These are phyloP conservation scores for Arthrocladium fulminans DNA, from an alignment of 2,329 filamentous ascomycete genomes.

Conservation along the genomic window DNA sequence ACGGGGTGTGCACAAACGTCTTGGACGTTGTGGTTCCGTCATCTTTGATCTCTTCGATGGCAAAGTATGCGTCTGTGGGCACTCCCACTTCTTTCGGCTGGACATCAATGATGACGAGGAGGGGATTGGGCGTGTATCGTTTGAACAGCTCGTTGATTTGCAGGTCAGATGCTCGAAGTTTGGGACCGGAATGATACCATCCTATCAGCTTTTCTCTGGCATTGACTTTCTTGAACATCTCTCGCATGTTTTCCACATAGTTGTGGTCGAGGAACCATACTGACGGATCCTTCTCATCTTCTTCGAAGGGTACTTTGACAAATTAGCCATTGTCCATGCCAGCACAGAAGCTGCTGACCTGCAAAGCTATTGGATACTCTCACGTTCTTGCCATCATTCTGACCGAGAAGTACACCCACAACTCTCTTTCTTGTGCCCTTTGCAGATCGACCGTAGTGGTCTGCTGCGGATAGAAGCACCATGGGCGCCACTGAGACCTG, in stretches of 20 bases:
- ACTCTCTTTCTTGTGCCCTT: slow-evolving; percentile 84
- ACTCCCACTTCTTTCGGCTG: slow-evolving; percentile 97
- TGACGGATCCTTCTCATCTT: slow-evolving; percentile 95
- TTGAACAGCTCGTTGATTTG: slow-evolving; percentile 99
- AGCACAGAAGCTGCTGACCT: slow-evolving; percentile 49
- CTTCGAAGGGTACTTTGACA: slow-evolving; percentile 80
- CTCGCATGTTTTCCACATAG: slow-evolving; percentile 98
- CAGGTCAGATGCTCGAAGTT: slow-evolving; percentile 89
- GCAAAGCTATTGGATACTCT: slow-evolving; percentile 98
- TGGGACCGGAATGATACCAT: slow-evolving; percentile 98
- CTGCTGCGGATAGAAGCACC: slow-evolving; percentile 93
- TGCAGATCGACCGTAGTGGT: slow-evolving; percentile 92
- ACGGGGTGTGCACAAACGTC: slow-evolving; percentile 97
- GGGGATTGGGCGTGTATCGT: slow-evolving; percentile 90
- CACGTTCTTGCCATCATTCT: slow-evolving; percentile 93
- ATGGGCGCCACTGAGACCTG: slow-evolving; percentile 96
- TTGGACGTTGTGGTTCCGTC: slow-evolving; percentile 94
- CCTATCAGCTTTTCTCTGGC: slow-evolving; percentile 97
- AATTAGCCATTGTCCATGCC: slow-evolving; percentile 6
- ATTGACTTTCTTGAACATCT: slow-evolving; percentile 99
- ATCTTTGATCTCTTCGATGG: slow-evolving; percentile 98
- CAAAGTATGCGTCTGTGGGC: slow-evolving; percentile 97
- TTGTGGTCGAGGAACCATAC: slow-evolving; percentile 99
- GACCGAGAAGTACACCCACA: slow-evolving; percentile 85
- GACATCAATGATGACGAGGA: slow-evolving; percentile 96